phyloP scores from a whole-genome alignment of 73 alveolate genomes.

The Paramecium sexaurelia region DNA sequence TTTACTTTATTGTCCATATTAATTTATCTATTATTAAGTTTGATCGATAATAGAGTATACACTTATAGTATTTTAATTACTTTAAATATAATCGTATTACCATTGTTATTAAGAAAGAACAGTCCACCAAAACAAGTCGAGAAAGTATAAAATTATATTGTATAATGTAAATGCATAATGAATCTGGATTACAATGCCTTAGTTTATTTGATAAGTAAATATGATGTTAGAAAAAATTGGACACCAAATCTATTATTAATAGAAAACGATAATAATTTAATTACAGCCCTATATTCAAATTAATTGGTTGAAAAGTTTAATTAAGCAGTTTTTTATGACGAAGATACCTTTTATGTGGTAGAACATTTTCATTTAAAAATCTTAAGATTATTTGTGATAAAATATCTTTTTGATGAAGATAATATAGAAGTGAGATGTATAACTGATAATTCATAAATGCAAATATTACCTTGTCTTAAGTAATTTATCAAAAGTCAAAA shows the following conservation, averaged over 20 bases:
- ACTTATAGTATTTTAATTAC: not conserved
- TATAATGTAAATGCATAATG: not conserved
- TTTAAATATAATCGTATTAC: not conserved
- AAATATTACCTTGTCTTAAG: not conserved
- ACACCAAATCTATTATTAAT: not conserved
- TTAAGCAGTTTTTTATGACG: not conserved
- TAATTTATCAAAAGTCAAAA: not conserved
- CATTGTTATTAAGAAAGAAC: not conserved
- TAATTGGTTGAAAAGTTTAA: not conserved
- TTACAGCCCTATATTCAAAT: slow-evolving; percentile 19
- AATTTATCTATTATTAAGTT: not conserved
- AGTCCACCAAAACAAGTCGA: not conserved
- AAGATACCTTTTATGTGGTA: not conserved
- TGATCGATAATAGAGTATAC: not conserved
- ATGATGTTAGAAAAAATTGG: not conserved
- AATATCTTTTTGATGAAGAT: not conserved
- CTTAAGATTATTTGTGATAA: not conserved
- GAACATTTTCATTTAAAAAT: not conserved
- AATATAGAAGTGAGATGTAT: not conserved
- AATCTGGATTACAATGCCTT: slow-evolving; percentile 44
- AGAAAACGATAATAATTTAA: not conserved
- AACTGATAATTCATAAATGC: not conserved
- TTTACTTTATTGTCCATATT: not conserved
- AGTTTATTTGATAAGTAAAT: not conserved
- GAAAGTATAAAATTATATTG: not conserved